phyloP scores from a whole-genome alignment of 495 filamentous ascomycete genomes.

The Xylaria curta region DNA sequence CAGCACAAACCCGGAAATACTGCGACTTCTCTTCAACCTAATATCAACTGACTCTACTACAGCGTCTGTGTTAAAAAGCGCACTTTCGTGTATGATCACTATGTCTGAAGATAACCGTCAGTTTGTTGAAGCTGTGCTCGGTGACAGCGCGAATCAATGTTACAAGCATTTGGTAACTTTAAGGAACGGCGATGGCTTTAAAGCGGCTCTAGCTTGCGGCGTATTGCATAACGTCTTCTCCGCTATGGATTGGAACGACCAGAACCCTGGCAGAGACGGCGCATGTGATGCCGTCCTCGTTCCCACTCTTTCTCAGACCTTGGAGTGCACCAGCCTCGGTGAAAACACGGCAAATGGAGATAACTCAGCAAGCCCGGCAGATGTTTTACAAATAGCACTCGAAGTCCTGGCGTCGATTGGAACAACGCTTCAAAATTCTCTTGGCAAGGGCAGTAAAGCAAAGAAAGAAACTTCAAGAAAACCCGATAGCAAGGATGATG shows the following conservation, averaged over 20 bases:
- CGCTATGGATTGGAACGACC: slow-evolving; percentile 54
- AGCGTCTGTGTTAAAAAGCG: slow-evolving; percentile 48
- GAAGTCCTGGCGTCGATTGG: slow-evolving; percentile 66
- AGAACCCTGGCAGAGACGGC: slow-evolving; percentile 52
- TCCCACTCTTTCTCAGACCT: slow-evolving; percentile 46
- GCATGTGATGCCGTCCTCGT: slow-evolving; percentile 56
- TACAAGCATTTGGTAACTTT: slow-evolving; percentile 48
- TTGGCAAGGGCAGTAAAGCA: slow-evolving; percentile 46
- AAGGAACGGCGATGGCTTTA: slow-evolving; percentile 41
- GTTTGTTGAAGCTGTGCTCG: slow-evolving; percentile 51
- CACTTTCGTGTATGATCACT: slow-evolving; percentile 57
- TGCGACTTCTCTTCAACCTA: slow-evolving; percentile 59
- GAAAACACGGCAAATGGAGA: slow-evolving; percentile 38
- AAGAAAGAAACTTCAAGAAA: slow-evolving; percentile 41
- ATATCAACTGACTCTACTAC: slow-evolving; percentile 41
- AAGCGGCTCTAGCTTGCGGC: slow-evolving; percentile 55
- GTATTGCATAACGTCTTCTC: slow-evolving; percentile 61
- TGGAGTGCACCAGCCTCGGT: slow-evolving; percentile 41
- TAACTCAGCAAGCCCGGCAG: slow-evolving; percentile 32
- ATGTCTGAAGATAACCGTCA: slow-evolving; percentile 62
- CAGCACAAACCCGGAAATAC: slow-evolving; percentile 50
- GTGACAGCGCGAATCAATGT: slow-evolving; percentile 43
- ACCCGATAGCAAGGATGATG: slow-evolving; percentile 41
- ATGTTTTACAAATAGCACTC: slow-evolving; percentile 56
- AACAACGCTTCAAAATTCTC: slow-evolving; percentile 55